Base-by-base conservation (phyloP, 768 basidiomycete genomes). In the Leccinum aurantiacum region DNA sequence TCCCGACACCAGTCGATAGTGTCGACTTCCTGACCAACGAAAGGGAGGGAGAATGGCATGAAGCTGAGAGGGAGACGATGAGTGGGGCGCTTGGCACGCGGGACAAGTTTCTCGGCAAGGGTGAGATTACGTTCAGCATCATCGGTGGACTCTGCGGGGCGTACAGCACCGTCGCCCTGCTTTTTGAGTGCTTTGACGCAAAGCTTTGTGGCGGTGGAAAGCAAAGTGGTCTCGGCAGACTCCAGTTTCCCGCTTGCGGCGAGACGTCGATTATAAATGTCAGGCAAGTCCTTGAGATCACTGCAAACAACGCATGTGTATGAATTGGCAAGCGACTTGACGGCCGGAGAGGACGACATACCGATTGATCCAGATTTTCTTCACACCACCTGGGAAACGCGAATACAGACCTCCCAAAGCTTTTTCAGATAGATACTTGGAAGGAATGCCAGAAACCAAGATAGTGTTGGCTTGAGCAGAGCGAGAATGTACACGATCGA, bases 321-420 rank as follows among this genome's bases (percentile, higher is more conserved):
- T 44, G 25, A 22, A 10, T 58, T 46, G 6, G 38, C 17, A 53
- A 15, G 15, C 5, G n/a, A 22, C 3, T 27, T 17, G 5, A 41
- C 8, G 15, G 0, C 27, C 19, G 25, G 4, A 1, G 15, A 31
- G 17, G 5, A 46, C 25, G 27, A 63, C 82, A 46, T 59, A 88
- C 87, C 91, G 82, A 72, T 95, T 96, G 41, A 98, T 81, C 95
- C 96, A 99, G 38, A 99, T 86, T 63, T 86, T 84, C 70, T 87
- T 88, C 8, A 95, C 90, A 15, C 95, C 95, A 10, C 95, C 95
- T 0, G 97, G 96, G 3, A 98, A 81, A 58, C 84, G 82, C n/a
- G 83, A 82, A 74, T 92, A 96, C 11, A 96, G 75, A 53, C 83
- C 78, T 47, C 72, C 76, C 29, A 97, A 79, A 4, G 85, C 86